phyloP scores from a whole-genome alignment of 345 rosid genomes.

The Stellera chamaejasme region DNA sequence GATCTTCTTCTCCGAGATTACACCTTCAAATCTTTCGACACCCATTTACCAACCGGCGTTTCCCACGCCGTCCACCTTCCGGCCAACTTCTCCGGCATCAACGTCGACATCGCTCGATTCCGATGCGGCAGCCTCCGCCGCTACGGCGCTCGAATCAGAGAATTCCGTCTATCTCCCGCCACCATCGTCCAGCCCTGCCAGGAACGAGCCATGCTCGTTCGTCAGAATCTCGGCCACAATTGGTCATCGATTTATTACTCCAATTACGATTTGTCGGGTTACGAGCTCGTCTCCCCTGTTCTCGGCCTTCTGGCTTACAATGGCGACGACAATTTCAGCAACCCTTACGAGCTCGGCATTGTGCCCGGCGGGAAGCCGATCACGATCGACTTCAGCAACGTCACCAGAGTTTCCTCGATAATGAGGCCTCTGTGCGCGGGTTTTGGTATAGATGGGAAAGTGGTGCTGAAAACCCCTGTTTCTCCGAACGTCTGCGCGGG shows the following conservation, averaged over 20 bases:
- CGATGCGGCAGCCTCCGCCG: conserved; percentile 88
- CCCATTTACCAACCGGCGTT: conserved; percentile 44
- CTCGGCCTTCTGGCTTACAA: conserved; percentile 79
- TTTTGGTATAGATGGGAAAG: conserved; percentile 57
- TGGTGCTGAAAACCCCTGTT: conserved; percentile 34
- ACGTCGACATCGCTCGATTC: conserved; percentile 50
- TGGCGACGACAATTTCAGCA: conserved; percentile 25
- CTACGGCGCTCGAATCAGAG: conserved; percentile 71
- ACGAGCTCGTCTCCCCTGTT: conserved; percentile 67
- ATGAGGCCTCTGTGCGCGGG: conserved; percentile 55
- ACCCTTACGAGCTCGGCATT: conserved; percentile 54
- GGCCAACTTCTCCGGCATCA: conserved; percentile 65
- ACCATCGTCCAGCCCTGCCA: conserved; percentile 64
- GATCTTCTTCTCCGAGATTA: conserved; percentile 79
- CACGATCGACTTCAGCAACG: conserved; percentile 48
- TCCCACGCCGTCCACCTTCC: conserved; percentile 51
- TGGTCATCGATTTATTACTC: conserved; percentile 72
- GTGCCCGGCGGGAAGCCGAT: conserved; percentile 42
- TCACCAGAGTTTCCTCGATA: conserved; percentile 13
- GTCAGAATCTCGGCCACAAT: conserved; percentile 56
- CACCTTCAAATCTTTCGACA: conserved; percentile 49
- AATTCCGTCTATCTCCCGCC: conserved; percentile 57
- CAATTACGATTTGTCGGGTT: conserved; percentile 73
- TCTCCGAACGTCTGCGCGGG: conserved; percentile 53
- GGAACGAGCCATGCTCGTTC: conserved; percentile 71